phyloP scores from a whole-genome alignment of 2,329 filamentous ascomycete species.

The Botrytis fragariae region DNA sequence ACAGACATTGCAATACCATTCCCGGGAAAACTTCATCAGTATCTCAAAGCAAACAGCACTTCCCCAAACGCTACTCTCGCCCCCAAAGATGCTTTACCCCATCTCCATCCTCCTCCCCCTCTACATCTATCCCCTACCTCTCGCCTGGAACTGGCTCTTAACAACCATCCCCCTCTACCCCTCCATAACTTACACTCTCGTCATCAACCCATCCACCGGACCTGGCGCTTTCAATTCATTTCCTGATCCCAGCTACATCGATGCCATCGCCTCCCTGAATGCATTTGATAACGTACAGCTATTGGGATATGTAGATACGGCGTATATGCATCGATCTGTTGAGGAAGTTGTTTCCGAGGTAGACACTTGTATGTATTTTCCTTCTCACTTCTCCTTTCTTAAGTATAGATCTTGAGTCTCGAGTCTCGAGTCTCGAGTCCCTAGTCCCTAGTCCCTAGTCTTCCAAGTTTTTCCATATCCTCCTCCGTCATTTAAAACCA shows the following conservation, averaged over 20 bases:
- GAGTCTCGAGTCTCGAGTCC: not conserved
- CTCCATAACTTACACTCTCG: not conserved
- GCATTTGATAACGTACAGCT: not conserved
- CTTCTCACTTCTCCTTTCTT: too few species aligned
- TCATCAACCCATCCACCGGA: constrained; percentile 4
- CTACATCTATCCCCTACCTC: not conserved
- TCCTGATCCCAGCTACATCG: not conserved
- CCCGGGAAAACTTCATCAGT: not conserved
- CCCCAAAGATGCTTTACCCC: not conserved
- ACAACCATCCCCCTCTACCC: not conserved
- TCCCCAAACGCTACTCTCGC: not conserved
- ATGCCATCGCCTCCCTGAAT: not conserved
- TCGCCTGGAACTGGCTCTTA: not conserved
- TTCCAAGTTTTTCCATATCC: not conserved
- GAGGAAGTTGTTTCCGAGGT: not conserved
- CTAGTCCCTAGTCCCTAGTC: not conserved
- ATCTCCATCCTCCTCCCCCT: constrained; percentile 6
- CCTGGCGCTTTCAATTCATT: not conserved
- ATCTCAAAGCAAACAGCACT: not conserved
- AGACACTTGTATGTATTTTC: not conserved
- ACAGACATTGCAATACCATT: not conserved
- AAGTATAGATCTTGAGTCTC: not conserved
- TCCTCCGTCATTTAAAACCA: not conserved
- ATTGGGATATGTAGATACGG: not conserved
- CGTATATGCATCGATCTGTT: not conserved